Evolutionary conservation across 2,329 filamentous ascomycete genomes (phyloP).

Genomic region (Cordyceps sp.): DNA sequence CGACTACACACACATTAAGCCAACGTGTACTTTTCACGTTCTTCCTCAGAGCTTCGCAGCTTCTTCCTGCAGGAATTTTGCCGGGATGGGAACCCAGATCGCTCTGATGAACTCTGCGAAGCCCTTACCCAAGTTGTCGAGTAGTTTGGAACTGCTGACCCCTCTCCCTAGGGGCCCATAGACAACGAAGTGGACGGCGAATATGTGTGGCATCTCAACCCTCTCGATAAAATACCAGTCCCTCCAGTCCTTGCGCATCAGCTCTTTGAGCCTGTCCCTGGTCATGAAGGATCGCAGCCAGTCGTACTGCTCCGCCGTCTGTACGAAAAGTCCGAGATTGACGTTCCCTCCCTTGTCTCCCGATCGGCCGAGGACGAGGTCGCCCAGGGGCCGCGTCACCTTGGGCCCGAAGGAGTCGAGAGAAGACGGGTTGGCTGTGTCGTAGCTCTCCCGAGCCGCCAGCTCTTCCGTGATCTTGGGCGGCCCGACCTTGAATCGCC

Average conservation of each 20-base stretch:
- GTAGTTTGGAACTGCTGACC: conserved; percentile 27
- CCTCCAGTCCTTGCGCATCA: conserved; percentile 18
- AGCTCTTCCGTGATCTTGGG: conserved; percentile 6
- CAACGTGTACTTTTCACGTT: no score
- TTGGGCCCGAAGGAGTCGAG: conserved; percentile 7
- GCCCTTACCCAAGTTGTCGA: conserved; percentile 35
- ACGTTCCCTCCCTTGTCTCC: conserved; percentile 26
- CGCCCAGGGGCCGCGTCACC: conserved; percentile 10
- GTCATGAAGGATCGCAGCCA: conserved; percentile 27
- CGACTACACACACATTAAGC: no score
- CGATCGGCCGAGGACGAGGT: conserved; percentile 13
- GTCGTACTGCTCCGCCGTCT: conserved; percentile 23
- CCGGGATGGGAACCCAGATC: conserved; percentile 8
- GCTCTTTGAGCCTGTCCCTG: conserved; percentile 15
- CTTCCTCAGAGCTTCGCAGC: conserved; percentile 1
- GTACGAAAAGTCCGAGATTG: conserved; percentile 28
- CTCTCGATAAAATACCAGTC: conserved; percentile 21
- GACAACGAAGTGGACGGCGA: conserved; percentile 32
- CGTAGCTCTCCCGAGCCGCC: conserved; percentile 7
- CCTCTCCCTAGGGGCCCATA: conserved; percentile 26
- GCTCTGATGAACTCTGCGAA: conserved; percentile 30
- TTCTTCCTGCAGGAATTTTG: conserved; percentile 5
- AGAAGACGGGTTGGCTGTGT: conserved; percentile 4
- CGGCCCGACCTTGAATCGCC: conserved; percentile 5
- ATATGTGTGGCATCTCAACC: conserved; percentile 26